Percentiles rank a stretch among this genome's conserved stretches.
These are phyloP conservation scores for Cutaneotrichosporon sp. DNA, from an alignment of 1,284 basidiomycete species.

Conservation along the genomic window DNA sequence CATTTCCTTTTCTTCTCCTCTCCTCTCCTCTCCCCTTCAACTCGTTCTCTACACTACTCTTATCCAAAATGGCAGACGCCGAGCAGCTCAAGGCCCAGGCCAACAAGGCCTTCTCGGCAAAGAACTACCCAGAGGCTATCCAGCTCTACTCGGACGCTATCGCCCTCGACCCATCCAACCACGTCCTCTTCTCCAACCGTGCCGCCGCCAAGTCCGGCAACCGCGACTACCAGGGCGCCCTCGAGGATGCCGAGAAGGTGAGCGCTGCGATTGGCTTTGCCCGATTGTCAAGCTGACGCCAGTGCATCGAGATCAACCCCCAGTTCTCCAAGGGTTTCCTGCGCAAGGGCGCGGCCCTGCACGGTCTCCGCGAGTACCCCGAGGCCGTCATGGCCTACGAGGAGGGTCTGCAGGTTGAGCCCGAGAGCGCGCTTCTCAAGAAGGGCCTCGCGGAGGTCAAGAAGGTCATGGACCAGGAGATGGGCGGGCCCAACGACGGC, in stretches of 20 bases:
- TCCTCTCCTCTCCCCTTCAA: background rate
- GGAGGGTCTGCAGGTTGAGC: constrained; percentile 74
- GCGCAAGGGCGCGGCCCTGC: constrained; percentile 91
- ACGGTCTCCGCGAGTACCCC: constrained; percentile 74
- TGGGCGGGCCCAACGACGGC: constrained; percentile 49
- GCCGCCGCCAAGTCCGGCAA: constrained; percentile 86
- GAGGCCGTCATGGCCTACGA: constrained; percentile 72
- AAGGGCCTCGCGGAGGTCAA: constrained; percentile 87
- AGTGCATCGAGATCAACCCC: constrained; percentile 71
- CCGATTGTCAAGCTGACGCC: constrained; percentile 22
- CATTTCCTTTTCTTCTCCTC: too few relatives aligned
- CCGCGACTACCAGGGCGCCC: constrained; percentile 72
- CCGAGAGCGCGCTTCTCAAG: constrained; percentile 72
- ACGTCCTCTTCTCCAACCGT: constrained; percentile 91
- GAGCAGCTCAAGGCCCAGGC: constrained; percentile 83
- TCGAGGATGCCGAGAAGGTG: constrained; percentile 89
- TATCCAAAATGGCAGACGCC: background rate
- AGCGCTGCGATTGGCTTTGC: constrained; percentile 51
- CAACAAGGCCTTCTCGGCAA: constrained; percentile 93
- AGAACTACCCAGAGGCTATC: constrained; percentile 87
- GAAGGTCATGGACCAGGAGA: constrained; percentile 60
- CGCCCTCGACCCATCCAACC: constrained; percentile 75
- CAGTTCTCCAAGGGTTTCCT: constrained; percentile 90
- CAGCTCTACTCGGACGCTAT: constrained; percentile 81
- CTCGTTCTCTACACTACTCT: background rate